These are phyloP conservation scores for Fusarium nodosum DNA, from an alignment of 2,329 filamentous ascomycete species.

Conservation along the genomic window DNA sequence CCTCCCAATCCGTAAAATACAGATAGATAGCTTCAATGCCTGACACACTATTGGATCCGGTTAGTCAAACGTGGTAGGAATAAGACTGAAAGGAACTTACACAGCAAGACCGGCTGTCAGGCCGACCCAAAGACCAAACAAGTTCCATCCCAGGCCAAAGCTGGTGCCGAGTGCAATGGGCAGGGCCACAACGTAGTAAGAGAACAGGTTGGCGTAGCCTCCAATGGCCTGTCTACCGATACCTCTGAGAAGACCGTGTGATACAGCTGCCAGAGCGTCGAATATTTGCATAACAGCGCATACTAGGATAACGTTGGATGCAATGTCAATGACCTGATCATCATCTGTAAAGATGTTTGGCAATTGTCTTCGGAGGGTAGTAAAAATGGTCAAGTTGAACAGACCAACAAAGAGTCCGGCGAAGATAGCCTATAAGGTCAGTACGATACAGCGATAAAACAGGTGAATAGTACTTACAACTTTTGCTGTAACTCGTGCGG, in stretches of 20 bases:
- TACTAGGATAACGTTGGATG: constrained; percentile 77
- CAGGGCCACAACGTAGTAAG: constrained; percentile 88
- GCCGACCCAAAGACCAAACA: constrained; percentile 86
- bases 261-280: constrained; percentile 81
- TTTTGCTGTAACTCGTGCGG: constrained; percentile 81
- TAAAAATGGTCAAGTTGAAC: constrained; percentile 80
- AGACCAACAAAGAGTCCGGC: constrained; percentile 76
- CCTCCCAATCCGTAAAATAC: constrained; percentile 43
- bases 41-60: constrained; percentile 25
- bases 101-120: constrained; percentile 77
- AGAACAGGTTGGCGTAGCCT: constrained; percentile 85
- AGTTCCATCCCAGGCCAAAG: constrained; percentile 80
- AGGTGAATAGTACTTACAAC: constrained; percentile 65
- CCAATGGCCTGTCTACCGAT: constrained; percentile 88
- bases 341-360: constrained; percentile 81
- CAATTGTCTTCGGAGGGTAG: constrained; percentile 74
- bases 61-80: neutral
- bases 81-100: constrained; percentile 55
- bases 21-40: constrained; percentile 40
- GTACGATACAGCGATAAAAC: rapidly evolving
- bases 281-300: constrained; percentile 91
- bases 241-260: constrained; percentile 85
- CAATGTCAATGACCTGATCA: constrained; percentile 73
- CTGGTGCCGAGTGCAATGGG: constrained; percentile 83
- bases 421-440: constrained; percentile 62